Conservation (phyloP, 352 stramenopile species). For the Phytophthora crassamura region DNA sequence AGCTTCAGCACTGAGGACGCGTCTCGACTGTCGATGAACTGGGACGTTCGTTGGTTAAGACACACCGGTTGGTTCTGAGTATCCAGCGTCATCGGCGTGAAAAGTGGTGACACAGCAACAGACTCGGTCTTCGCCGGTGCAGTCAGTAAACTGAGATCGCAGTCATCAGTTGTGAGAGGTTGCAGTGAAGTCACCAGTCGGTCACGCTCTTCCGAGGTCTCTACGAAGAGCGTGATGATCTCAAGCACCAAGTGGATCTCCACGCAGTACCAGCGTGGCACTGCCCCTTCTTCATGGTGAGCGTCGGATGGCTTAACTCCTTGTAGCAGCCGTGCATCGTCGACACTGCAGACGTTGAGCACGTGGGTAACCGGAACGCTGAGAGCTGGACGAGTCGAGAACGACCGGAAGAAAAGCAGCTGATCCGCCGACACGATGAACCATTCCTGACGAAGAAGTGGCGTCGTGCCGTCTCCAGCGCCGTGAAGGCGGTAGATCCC, state of each 20-base stretch:
- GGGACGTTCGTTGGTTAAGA: conserved; percentile 57
- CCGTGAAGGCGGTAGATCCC: conserved; percentile 64
- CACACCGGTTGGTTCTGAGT: conserved; percentile 51
- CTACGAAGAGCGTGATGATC: conserved; percentile 67
- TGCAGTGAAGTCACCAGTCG: conserved; percentile 27
- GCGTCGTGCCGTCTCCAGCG: conserved; percentile 35
- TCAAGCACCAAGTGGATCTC: conserved; percentile 65
- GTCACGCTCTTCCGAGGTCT: conserved; percentile 39
- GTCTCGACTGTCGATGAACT: conserved; percentile 13
- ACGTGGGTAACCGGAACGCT: conserved; percentile 55
- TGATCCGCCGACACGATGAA: conserved; percentile 60
- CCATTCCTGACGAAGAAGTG: conserved; percentile 79
- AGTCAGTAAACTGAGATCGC: conserved; percentile 10
- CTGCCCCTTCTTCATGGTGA: conserved; percentile 12
- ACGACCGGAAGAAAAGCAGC: conserved; percentile 78
- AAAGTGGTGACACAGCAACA: conserved; percentile 19
- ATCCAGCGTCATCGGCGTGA: conserved; percentile 29
- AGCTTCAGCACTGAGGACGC: conserved; percentile 10
- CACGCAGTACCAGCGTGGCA: conserved; percentile 55
- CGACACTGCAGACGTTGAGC: conserved; percentile 45
- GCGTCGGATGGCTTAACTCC: conserved; percentile 14
- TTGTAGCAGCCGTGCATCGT: conserved; percentile 29
- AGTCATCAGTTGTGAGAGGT: conserved; percentile 28
- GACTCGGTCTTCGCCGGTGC: conserved; percentile 18
- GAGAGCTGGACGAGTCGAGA: conserved; percentile 50